phyloP scores from a whole-genome alignment of 768 basidiomycete species.

The Xerocomus potaroensis region DNA sequence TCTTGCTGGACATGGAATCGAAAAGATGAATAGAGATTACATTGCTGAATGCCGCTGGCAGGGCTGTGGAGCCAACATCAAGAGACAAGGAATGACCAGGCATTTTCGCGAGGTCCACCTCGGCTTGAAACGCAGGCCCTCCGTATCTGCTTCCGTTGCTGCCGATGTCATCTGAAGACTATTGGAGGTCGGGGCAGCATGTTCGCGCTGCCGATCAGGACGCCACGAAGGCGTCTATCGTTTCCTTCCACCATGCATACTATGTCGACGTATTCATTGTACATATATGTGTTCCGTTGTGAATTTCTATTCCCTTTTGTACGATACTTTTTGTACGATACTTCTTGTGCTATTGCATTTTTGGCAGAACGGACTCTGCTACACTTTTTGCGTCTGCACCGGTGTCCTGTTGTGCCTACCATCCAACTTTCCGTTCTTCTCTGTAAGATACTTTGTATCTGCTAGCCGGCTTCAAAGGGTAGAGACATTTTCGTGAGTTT shows the following conservation, averaged over 20 bases:
- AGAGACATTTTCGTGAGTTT: too few species aligned
- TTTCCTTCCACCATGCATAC: too few species aligned
- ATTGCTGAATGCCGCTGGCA: slow-evolving; percentile 6
- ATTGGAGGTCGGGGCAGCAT: background rate
- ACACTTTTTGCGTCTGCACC: background rate
- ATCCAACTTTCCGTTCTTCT: background rate
- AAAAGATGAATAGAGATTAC: background rate
- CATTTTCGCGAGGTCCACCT: slow-evolving; percentile 18
- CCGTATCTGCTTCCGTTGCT: background rate
- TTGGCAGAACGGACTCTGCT: background rate
- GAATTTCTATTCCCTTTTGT: background rate
- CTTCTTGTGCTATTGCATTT: background rate
- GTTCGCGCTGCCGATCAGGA: too few species aligned
- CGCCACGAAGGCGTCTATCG: too few species aligned
- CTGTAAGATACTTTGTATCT: background rate
- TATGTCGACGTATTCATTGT: background rate
- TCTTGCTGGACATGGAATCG: slow-evolving; percentile 13
- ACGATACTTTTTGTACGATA: slow-evolving; percentile 4
- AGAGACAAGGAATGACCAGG: slow-evolving; percentile 4
- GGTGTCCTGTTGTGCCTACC: background rate
- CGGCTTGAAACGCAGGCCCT: slow-evolving; percentile 7
- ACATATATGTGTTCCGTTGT: background rate
- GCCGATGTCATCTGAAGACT: background rate
- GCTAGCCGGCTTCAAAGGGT: too few species aligned
- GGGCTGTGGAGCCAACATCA: background rate